Percentiles rank a stretch among this genome's conserved stretches.
phyloP scores from a whole-genome alignment of 192 early-diverging fungal genomes.

The Rhizoclosmatium sp. region DNA sequence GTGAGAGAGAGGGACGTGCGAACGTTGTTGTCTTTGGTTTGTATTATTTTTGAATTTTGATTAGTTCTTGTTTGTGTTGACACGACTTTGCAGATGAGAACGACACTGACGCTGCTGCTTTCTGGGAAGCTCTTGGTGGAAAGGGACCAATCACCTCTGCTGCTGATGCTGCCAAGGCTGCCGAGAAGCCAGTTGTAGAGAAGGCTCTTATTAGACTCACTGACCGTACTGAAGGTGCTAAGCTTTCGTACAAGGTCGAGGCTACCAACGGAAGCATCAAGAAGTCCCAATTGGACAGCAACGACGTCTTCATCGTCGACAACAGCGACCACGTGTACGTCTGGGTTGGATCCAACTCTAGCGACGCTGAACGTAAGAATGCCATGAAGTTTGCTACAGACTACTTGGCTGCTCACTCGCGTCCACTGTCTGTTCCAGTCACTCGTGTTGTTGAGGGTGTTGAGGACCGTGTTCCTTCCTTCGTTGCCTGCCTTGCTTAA shows the following conservation, averaged over 20 bases:
- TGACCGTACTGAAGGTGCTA: slow-evolving; percentile 27
- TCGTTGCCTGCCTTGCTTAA: too few relatives aligned
- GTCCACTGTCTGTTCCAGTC: slow-evolving; percentile 63
- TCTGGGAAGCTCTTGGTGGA: slow-evolving; percentile 71
- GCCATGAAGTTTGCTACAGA: slow-evolving; percentile 44
- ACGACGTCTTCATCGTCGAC: slow-evolving; percentile 79
- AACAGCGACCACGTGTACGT: slow-evolving; percentile 51
- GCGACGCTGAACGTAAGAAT: slow-evolving; percentile 2
- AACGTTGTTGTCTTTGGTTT: slow-evolving; percentile 71
- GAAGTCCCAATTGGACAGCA: slow-evolving; percentile 59
- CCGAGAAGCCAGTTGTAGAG: slow-evolving; percentile 24
- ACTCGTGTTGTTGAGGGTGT: slow-evolving; percentile 73
- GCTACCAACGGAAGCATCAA: slow-evolving; percentile 55
- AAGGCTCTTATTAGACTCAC: slow-evolving; percentile 58
- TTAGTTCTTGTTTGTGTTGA: neutral
- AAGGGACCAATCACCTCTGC: slow-evolving; percentile 66
- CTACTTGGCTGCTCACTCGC: slow-evolving; percentile 61
- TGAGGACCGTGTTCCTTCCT: slow-evolving; percentile 52
- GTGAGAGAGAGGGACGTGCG: slow-evolving; percentile 68
- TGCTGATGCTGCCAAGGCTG: slow-evolving; percentile 31
- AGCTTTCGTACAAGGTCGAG: slow-evolving; percentile 62
- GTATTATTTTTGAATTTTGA: slow-evolving; percentile 5
- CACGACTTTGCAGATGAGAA: slow-evolving; percentile 59
- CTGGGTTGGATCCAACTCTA: slow-evolving; percentile 38
- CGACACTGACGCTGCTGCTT: slow-evolving; percentile 60